phyloP scores from a whole-genome alignment of 208 protist genomes.

The Leishmania amazonensis region DNA sequence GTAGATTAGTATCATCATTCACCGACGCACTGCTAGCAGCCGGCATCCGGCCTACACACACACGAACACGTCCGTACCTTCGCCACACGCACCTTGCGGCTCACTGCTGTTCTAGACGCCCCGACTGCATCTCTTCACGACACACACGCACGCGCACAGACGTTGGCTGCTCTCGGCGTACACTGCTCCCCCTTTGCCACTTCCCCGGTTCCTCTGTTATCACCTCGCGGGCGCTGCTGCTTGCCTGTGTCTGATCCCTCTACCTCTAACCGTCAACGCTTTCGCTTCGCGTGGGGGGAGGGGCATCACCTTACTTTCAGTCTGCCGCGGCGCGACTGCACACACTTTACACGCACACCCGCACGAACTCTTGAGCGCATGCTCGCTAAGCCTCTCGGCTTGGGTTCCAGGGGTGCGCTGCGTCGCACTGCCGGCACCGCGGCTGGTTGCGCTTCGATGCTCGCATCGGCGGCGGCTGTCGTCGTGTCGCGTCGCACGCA shows the following conservation, averaged over 20 bases:
- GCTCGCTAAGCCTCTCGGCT: background rate
- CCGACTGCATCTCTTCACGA: background rate
- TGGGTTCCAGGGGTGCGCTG: background rate
- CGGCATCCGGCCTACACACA: background rate
- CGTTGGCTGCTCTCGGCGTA: background rate
- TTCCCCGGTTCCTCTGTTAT: background rate
- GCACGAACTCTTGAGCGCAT: background rate
- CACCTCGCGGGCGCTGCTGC: background rate
- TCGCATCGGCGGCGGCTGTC: background rate
- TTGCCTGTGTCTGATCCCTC: background rate
- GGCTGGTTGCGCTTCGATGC: background rate
- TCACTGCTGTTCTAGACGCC: background rate
- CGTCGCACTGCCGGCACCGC: background rate
- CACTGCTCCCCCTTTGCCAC: background rate
- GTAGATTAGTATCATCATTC: too few species aligned
- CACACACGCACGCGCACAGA: slow-evolving; percentile 7
- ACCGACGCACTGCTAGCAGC: too few species aligned
- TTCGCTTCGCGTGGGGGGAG: background rate
- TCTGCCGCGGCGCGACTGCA: background rate
- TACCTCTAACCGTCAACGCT: background rate
- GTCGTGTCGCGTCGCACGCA: slow-evolving; percentile 9
- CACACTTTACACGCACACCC: background rate
- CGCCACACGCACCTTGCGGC: background rate
- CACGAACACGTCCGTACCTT: background rate
- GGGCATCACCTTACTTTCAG: background rate